These are phyloP conservation scores for Cyclotella cryptica DNA, from an alignment of 108 stramenopile genomes.

Conservation along the genomic window DNA sequence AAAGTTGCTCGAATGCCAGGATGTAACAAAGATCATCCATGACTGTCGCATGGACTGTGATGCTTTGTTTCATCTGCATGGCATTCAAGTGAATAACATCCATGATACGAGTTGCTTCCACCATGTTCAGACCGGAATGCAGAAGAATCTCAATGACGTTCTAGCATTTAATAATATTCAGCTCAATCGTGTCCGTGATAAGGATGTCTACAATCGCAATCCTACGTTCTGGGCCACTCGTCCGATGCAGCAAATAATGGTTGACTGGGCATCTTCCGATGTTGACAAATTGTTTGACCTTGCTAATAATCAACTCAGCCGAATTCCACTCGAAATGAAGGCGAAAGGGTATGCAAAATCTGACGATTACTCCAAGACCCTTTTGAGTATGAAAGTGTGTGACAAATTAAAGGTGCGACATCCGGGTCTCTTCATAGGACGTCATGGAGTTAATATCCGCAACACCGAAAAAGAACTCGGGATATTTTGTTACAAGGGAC, in stretches of 20 bases:
- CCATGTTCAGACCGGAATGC: conserved; percentile 14
- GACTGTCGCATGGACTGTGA: conserved; percentile 57
- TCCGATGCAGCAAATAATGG: conserved; percentile 37
- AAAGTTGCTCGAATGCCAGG: conserved; percentile 31
- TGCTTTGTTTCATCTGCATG: conserved; percentile 50
- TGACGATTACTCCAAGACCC: conserved; percentile 1
- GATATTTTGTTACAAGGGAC: not conserved
- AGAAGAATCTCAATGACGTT: conserved; percentile 42
- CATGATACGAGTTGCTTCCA: conserved; percentile 52
- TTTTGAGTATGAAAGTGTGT: conserved; percentile 31
- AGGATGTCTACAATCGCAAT: conserved; percentile 41
- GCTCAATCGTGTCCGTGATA: conserved; percentile 31
- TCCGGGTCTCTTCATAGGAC: conserved; percentile 47
- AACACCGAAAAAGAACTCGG: conserved; percentile 29
- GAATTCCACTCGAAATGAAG: conserved; percentile 3
- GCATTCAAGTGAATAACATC: conserved; percentile 46
- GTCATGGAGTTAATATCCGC: conserved; percentile 38
- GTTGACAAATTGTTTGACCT: conserved; percentile 42
- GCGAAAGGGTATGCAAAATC: conserved; percentile 25
- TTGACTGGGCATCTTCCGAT: conserved; percentile 23
- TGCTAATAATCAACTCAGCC: conserved; percentile 34
- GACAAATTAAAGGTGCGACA: conserved; percentile 16
- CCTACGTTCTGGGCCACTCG: conserved; percentile 50
- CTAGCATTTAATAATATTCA: conserved; percentile 36
- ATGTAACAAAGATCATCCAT: conserved; percentile 52